Conservation (phyloP, 208 protist species). For the Crithidia sp. region DNA sequence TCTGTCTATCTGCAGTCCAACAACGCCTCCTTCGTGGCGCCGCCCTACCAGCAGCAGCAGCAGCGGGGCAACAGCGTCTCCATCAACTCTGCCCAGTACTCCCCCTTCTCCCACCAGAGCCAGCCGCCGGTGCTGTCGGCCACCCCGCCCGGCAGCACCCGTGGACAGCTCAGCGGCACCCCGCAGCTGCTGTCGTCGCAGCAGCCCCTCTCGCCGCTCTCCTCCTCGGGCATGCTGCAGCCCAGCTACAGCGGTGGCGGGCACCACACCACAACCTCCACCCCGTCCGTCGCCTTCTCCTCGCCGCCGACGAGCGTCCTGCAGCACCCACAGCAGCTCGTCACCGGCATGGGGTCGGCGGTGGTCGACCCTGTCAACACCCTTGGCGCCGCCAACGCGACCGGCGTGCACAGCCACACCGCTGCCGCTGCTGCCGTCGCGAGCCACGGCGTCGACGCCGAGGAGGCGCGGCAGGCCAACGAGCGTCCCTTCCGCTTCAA, state of each 20-base stretch:
- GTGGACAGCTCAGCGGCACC: not conserved
- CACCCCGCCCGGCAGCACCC: conserved; percentile 14
- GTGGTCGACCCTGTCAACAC: not conserved
- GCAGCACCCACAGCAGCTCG: conserved; percentile 16
- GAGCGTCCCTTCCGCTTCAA: conserved; percentile 36
- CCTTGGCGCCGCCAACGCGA: not conserved
- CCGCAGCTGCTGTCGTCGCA: conserved; percentile 3
- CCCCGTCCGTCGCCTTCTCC: not conserved
- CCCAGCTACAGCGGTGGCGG: not conserved
- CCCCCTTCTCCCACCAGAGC: conserved; percentile 7
- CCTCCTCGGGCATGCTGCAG: conserved; percentile 3
- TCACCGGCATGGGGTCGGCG: not conserved
- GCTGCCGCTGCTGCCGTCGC: not conserved
- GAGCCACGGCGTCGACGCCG: conserved; percentile 7
- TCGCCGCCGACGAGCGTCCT: conserved; percentile 9
- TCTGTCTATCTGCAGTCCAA: conserved; percentile 5
- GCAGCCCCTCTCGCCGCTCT: conserved; percentile 8
- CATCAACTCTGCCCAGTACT: conserved; percentile 8
- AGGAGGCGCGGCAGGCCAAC: conserved; percentile 21
- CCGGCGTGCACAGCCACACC: not conserved
- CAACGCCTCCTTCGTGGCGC: not conserved
- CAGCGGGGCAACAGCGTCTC: conserved; percentile 23
- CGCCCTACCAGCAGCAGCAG: conserved; percentile 11
- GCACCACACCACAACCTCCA: not conserved
- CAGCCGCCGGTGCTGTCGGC: conserved; percentile 5